phyloP scores from a whole-genome alignment of 352 stramenopile species.

The Phytophthora syringae region DNA sequence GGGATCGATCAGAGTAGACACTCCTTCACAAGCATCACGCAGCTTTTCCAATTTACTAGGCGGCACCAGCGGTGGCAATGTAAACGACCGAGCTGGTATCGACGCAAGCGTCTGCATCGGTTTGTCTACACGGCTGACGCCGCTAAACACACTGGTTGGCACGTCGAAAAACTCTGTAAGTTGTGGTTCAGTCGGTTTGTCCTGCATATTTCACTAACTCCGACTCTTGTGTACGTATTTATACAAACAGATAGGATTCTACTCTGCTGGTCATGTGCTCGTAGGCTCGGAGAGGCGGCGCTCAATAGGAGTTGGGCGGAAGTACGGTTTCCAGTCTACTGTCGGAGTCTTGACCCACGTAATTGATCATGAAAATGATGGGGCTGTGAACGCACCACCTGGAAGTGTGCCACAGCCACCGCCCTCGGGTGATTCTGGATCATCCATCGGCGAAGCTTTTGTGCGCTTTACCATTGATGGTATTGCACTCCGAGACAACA shows the following conservation, averaged over 20 bases:
- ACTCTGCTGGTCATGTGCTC: constrained; percentile 81
- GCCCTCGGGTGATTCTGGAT: constrained; percentile 15
- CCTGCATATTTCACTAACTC: not conserved
- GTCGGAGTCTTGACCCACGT: constrained; percentile 79
- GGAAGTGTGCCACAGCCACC: constrained; percentile 7
- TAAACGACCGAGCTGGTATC: constrained; percentile 29
- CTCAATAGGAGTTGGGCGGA: constrained; percentile 61
- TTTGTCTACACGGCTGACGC: constrained; percentile 76
- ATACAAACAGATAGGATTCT: constrained; percentile 72
- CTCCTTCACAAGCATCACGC: constrained; percentile 16
- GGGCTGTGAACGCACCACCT: constrained; percentile 8
- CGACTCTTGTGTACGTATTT: constrained; percentile 13
- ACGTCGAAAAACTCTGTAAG: constrained; percentile 82
- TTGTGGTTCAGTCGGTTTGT: not conserved
- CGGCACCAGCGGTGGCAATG: not conserved
- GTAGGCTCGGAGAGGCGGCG: constrained; percentile 61
- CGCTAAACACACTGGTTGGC: constrained; percentile 80
- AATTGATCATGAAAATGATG: constrained; percentile 42
- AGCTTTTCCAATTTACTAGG: constrained; percentile 7
- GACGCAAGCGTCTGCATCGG: constrained; percentile 84
- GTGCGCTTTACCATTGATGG: constrained; percentile 83
- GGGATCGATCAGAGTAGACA: constrained; percentile 17
- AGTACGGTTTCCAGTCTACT: constrained; percentile 70
- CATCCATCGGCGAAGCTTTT: constrained; percentile 41
- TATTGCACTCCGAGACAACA: constrained; percentile 59